These are phyloP conservation scores for Trichoderma pleuroti DNA, from an alignment of 2,329 filamentous ascomycete species.

Conservation along the genomic window DNA sequence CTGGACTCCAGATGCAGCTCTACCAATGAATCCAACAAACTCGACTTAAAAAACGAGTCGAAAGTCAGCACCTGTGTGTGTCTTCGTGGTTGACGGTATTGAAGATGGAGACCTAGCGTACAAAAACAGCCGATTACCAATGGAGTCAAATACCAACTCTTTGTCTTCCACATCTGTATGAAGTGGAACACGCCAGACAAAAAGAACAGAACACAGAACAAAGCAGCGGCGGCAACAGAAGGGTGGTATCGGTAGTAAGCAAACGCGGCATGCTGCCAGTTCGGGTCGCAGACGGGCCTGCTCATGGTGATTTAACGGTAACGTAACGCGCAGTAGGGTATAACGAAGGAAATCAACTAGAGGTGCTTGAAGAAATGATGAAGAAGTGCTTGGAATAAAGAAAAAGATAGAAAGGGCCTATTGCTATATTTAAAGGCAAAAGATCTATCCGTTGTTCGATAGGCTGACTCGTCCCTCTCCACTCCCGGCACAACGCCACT, in stretches of 20 bases:
- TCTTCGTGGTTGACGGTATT: not conserved
- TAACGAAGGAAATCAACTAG: not conserved
- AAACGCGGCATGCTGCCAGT: constrained; percentile 16
- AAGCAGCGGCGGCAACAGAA: not conserved
- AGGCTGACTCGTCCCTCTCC: not conserved
- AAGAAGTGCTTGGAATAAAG: not conserved
- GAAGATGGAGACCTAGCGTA: not conserved
- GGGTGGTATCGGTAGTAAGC: constrained; percentile 16
- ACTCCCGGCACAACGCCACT: not conserved
- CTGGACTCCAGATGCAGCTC: constrained; percentile 1
- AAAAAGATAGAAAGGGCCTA: not conserved
- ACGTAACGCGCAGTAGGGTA: not conserved
- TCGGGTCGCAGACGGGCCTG: not conserved
- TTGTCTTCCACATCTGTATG: constrained; percentile 14
- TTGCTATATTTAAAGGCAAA: not conserved
- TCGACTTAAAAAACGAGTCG: not conserved
- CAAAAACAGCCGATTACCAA: constrained; percentile 11
- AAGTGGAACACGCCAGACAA: not conserved
- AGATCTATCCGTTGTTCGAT: not conserved
- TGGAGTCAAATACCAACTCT: constrained; percentile 12
- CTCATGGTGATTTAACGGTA: not conserved
- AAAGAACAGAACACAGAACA: constrained; percentile 8
- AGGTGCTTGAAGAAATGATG: not conserved
- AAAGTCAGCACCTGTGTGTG: not conserved
- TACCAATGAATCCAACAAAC: constrained; percentile 9